A percentile compares a stretch with the other conserved stretches of the same genome.
These are phyloP conservation scores for Rosa lucieae DNA, from an alignment of 306 rosid species.

Conservation along the genomic window DNA sequence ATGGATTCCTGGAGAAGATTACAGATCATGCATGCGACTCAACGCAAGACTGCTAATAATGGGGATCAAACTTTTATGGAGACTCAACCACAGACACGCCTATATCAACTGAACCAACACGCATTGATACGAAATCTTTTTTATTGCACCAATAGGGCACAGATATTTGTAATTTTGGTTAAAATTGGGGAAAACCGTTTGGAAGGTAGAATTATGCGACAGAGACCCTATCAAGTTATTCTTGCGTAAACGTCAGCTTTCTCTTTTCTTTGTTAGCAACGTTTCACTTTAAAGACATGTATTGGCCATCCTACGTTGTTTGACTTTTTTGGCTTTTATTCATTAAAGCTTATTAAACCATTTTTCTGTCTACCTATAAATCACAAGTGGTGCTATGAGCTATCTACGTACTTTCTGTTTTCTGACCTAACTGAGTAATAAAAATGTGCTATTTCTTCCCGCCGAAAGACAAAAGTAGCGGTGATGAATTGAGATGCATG, in stretches of 20 bases:
- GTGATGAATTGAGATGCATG: not conserved
- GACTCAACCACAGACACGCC: too few relatives aligned
- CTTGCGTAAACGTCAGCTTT: slow-evolving; percentile 18
- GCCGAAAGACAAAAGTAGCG: not conserved
- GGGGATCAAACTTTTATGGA: too few relatives aligned
- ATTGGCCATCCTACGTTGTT: not conserved
- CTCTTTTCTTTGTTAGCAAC: slow-evolving; percentile 4
- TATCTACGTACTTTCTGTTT: not conserved
- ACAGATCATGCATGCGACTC: too few relatives aligned
- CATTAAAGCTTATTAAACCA: not conserved
- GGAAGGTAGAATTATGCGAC: not conserved
- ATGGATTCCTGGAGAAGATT: too few relatives aligned
- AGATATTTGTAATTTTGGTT: too few relatives aligned
- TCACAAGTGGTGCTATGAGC: not conserved
- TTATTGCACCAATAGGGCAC: too few relatives aligned
- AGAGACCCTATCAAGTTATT: not conserved
- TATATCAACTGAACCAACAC: too few relatives aligned
- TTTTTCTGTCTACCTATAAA: not conserved
- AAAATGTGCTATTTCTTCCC: not conserved
- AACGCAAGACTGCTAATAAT: too few relatives aligned
- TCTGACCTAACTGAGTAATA: not conserved
- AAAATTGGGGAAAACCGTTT: not conserved
- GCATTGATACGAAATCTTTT: too few relatives aligned
- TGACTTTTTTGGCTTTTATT: not conserved
- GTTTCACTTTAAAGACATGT: not conserved